Percentiles rank a stretch among this genome's conserved stretches.
Evolutionary conservation across 1,139 yeast species (phyloP).

Genomic region (Pichia sp.): DNA sequence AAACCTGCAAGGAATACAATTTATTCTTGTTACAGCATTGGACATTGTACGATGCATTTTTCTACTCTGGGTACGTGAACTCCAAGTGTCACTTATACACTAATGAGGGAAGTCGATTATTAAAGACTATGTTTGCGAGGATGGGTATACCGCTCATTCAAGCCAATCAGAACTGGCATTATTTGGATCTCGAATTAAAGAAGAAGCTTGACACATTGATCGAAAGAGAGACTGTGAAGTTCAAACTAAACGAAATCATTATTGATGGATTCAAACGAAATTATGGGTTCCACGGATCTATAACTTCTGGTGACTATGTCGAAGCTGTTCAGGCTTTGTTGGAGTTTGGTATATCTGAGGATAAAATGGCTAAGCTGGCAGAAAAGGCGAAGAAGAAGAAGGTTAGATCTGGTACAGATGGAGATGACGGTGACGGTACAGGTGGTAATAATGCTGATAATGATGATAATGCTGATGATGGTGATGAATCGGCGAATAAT

Average conservation of each 20-base stretch:
- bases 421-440: neutral
- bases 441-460: neutral
- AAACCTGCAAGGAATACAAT: constrained; percentile 77
- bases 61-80: constrained; percentile 83
- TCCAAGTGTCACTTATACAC: constrained; percentile 86
- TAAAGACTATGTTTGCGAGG: constrained; percentile 88
- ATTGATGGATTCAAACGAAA: constrained; percentile 82
- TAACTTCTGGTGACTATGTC: constrained; percentile 91
- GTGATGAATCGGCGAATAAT: constrained; percentile 16
- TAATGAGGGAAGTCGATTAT: constrained; percentile 79
- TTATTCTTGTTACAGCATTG: constrained; percentile 86
- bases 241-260: constrained; percentile 77
- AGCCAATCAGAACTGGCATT: constrained; percentile 90
- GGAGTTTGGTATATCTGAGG: constrained; percentile 44
- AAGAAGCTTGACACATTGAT: constrained; percentile 66
- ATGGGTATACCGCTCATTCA: constrained; percentile 91
- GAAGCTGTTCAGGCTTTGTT: constrained; percentile 81
- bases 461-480: neutral
- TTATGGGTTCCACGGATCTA: constrained; percentile 79
- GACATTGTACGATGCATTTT: constrained; percentile 86
- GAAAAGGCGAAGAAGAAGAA: neutral
- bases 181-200: constrained; percentile 77
- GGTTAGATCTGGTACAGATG: neutral
- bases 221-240: constrained; percentile 59
- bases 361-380: neutral